Base-by-base conservation (phyloP, 371 early-diverging fungal species). In the Basidiobolus meristosporus region DNA sequence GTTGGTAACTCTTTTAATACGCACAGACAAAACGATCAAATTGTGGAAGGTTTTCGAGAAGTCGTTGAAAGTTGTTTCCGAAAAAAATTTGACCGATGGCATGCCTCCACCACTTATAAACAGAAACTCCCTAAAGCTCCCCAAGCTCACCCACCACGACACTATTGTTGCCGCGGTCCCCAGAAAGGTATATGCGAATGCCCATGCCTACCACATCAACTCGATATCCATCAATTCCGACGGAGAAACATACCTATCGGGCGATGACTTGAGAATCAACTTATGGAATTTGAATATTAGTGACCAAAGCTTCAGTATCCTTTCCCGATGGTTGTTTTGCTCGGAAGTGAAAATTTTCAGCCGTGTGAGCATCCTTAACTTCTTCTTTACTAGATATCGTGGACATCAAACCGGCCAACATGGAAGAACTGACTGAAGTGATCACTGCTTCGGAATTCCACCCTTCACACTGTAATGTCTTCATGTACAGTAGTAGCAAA, bases 361-460 rank as follows among this genome's bases (percentile, higher is more conserved):
- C n/a, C n/a, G n/a, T n/a, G n/a, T n/a, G 15, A 36, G 9, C 16
- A 10, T 33, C 31, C 26, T 36, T 29, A 23, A 5, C 37, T n/a
- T n/a, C 26, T 55, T 80, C 88, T 9, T 26, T 26, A 3, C 3
- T 9, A 26, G 26, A 92, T 57, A 91, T 98, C 62, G 93, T 99
- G 38, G 99, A 99, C 62, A 92, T 98, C 48, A 99, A 99, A 63
- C 98, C 98, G 26, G 82, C 80, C 21, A 96, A 92, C 55, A 92
- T 93, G 90, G 97, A 97, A 54, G 99, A 98, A 48, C 60, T 98
- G 45, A 92, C 91, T 7, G 98, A 97, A 57, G 98, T 99, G 40
- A 98, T 99, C 46, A 98, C 98, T 12, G 85, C 92, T 1, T 90
- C 98, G n/a, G 92, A 95, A 57, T 99, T 98, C 64, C 97, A 93